Evolutionary conservation across 2,329 filamentous ascomycete species (phyloP).

Genomic region (Rasamsonia emersonii): DNA sequence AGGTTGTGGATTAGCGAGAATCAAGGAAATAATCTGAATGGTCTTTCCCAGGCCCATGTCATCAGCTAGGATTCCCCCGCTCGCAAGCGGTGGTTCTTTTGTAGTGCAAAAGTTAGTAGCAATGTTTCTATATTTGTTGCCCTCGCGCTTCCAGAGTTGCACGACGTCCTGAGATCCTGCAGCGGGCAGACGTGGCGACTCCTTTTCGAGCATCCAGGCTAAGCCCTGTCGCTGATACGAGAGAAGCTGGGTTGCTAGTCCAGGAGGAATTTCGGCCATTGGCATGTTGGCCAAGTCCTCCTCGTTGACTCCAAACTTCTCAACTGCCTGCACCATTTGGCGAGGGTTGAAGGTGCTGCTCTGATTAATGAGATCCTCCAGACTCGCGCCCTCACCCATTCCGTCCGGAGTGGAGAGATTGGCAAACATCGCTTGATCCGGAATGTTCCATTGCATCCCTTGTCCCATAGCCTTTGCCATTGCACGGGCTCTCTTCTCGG

Average conservation of each 20-base stretch:
- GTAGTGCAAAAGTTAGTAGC: constrained; percentile 60
- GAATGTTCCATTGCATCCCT: constrained; percentile 17
- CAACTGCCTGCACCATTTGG: constrained; percentile 55
- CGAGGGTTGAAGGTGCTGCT: constrained; percentile 62
- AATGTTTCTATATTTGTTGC: constrained; percentile 53
- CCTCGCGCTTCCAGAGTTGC: constrained; percentile 65
- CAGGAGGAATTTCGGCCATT: constrained; percentile 58
- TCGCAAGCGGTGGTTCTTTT: constrained; percentile 55
- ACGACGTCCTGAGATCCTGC: constrained; percentile 53
- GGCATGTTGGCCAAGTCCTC: constrained; percentile 62
- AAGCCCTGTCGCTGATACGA: constrained; percentile 74
- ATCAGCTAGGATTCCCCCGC: constrained; percentile 78
- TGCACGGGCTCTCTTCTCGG: constrained; percentile 23
- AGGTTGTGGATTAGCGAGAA: constrained; percentile 48
- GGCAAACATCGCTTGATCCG: constrained; percentile 21
- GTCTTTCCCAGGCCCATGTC: constrained; percentile 94
- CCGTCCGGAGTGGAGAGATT: constrained; percentile 27
- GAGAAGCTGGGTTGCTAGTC: constrained; percentile 59
- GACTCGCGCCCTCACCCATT: constrained; percentile 28
- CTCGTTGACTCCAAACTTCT: constrained; percentile 64
- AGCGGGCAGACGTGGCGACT: constrained; percentile 58
- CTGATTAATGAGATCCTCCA: constrained; percentile 57
- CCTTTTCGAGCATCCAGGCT: constrained; percentile 71
- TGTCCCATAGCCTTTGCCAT: constrained; percentile 16
- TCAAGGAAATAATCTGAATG: constrained; percentile 72